Conservation (phyloP, 805 yeast genomes). For the Blastobotrys peoriensis region DNA sequence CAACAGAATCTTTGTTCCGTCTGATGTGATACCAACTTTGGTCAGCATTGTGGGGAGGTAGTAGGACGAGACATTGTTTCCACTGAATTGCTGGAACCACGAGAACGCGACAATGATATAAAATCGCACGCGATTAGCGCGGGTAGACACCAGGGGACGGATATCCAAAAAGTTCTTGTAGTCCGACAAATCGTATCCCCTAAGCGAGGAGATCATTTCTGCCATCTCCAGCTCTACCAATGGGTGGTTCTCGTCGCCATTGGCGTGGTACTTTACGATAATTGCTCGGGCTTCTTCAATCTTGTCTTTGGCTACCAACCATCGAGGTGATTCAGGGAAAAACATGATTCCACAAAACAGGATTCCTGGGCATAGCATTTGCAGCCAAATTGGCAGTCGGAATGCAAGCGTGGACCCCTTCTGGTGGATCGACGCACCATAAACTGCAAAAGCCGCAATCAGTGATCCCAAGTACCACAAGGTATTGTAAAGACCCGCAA, state of each 20-base stretch:
- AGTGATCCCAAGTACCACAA: slow-evolving; percentile 10
- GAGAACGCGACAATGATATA: too few species aligned
- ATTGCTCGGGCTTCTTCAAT: background rate
- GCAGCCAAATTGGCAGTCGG: slow-evolving; percentile 16
- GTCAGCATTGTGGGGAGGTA: slow-evolving; percentile 11
- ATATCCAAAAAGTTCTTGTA: too few species aligned
- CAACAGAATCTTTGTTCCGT: slow-evolving; percentile 1
- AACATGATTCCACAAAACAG: slow-evolving; percentile 33
- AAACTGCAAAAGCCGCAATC: slow-evolving; percentile 10
- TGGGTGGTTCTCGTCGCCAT: slow-evolving; percentile 4
- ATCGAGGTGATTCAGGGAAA: slow-evolving; percentile 85
- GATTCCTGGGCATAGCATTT: slow-evolving; percentile 12
- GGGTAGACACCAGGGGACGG: too few species aligned
- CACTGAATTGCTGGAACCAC: too few species aligned
- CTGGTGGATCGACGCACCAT: slow-evolving; percentile 5
- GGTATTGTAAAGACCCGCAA: slow-evolving; percentile 14
- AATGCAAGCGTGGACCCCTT: slow-evolving; percentile 7
- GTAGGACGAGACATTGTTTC: slow-evolving; percentile 8
- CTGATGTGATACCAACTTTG: slow-evolving; percentile 8
- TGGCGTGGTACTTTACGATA: slow-evolving; percentile 6
- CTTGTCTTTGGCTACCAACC: slow-evolving; percentile 61
- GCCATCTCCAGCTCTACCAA: slow-evolving; percentile 10
- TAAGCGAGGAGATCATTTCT: too few species aligned
- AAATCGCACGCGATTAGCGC: too few species aligned
- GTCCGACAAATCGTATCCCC: too few species aligned